These are phyloP conservation scores for Colletotrichum orchidophilum DNA, from an alignment of 2,329 filamentous ascomycete species.

Conservation along the genomic window DNA sequence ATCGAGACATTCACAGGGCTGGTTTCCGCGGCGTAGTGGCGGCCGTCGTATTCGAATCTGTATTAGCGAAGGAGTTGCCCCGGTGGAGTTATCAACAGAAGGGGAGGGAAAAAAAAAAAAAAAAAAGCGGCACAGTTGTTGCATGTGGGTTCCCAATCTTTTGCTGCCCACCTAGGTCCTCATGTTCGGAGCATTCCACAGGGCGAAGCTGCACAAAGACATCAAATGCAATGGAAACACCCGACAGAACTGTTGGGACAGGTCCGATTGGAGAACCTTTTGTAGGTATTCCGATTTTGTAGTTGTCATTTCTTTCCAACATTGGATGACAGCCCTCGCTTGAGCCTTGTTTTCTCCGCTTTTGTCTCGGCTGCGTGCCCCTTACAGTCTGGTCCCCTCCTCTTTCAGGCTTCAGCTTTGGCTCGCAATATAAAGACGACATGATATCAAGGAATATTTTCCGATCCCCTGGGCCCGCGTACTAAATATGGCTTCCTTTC, in stretches of 20 bases:
- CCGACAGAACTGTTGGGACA: too few species aligned
- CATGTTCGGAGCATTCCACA: neutral
- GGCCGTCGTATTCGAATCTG: slow-evolving; percentile 22
- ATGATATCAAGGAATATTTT: neutral
- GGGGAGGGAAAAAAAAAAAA: too few species aligned
- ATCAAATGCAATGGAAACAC: neutral
- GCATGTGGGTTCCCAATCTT: neutral
- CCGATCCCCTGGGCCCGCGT: neutral
- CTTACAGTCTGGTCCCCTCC: neutral
- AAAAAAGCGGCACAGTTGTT: neutral
- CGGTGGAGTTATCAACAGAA: slow-evolving; percentile 6
- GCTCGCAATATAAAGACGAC: neutral
- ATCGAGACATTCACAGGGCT: slow-evolving; percentile 4
- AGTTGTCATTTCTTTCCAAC: neutral
- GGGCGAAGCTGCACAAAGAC: neutral
- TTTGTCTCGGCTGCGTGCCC: neutral
- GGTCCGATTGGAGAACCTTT: neutral
- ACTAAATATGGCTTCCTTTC: slow-evolving; percentile 13
- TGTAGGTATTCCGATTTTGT: neutral
- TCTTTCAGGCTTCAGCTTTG: neutral
- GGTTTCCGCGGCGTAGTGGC: slow-evolving; percentile 13
- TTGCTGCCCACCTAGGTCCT: neutral
- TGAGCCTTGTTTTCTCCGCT: neutral
- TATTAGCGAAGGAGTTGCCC: slow-evolving; percentile 5
- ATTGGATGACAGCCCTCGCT: neutral